Evolutionary conservation across 768 basidiomycete species (phyloP).

Genomic region (Coprinopsis marcescibilis): DNA sequence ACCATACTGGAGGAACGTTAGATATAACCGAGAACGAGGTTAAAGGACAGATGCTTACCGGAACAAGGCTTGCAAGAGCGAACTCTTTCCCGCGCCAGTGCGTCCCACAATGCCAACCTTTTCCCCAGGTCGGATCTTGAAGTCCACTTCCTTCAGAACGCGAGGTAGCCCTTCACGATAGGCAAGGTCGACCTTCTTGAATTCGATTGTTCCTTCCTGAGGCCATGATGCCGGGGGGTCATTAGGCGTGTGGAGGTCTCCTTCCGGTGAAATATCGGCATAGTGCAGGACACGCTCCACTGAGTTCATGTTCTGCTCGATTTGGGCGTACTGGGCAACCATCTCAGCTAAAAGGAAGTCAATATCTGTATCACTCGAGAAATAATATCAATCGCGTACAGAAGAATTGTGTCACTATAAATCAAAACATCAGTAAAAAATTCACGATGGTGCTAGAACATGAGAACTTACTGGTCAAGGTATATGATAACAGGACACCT

Average conservation of each 20-base stretch:
- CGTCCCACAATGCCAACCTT: slow-evolving; percentile 52
- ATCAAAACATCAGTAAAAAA: not conserved
- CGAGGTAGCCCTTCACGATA: slow-evolving; percentile 68
- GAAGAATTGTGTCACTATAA: slow-evolving; percentile 37
- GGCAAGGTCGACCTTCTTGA: slow-evolving; percentile 54
- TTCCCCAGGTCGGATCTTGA: slow-evolving; percentile 60
- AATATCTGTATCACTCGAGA: slow-evolving; percentile 2
- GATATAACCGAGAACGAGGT: no score
- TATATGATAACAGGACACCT: slow-evolving; percentile 10
- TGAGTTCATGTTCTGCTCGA: slow-evolving; percentile 67
- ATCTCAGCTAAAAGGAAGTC: slow-evolving; percentile 36
- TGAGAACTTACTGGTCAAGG: slow-evolving; percentile 33
- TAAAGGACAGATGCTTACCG: no score
- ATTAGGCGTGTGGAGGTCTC: slow-evolving; percentile 30
- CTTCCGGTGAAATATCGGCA: slow-evolving; percentile 53
- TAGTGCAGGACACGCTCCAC: slow-evolving; percentile 67
- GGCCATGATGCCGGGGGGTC: slow-evolving; percentile 66
- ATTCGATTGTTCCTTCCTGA: slow-evolving; percentile 48
- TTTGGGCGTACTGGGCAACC: slow-evolving; percentile 48
- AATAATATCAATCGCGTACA: no score
- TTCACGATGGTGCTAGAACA: slow-evolving; percentile 11
- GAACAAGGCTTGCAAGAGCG: slow-evolving; percentile 1
- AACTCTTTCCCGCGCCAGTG: slow-evolving; percentile 30
- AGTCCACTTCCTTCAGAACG: slow-evolving; percentile 60
- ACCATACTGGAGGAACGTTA: no score